Evolutionary conservation across 169 alveolate genomes (phyloP), one percentile per base, ranked within the genome.

Genomic region (Eimeria falciformis): DNA sequence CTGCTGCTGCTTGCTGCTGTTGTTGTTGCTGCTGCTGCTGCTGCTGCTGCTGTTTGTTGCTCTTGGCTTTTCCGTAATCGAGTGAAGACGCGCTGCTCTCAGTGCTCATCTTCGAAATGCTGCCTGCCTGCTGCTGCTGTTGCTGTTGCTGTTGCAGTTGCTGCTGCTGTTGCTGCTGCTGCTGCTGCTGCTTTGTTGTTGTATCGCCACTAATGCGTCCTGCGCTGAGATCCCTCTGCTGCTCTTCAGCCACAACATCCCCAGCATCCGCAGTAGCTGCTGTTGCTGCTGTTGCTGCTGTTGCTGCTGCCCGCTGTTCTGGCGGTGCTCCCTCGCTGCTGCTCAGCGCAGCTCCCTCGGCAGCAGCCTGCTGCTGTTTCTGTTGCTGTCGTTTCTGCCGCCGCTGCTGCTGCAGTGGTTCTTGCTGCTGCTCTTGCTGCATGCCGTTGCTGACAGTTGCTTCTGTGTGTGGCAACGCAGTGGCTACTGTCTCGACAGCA

Each of bases 241-340:
- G 71, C 25, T 58, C 71, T 58, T 7, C 73, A 23, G 73, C 29
- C 7, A 21, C 73, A 62, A 21, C 73, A 25, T 25, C 23, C 73
- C 29, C 29, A 5, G 73, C 73, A 5, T 18, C 79, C 9, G 53
- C 47, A 25, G 43, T 27, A 25, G 40, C 79, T 23, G 23, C 79
- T 68, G 79, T 21, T 68, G 79, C 47, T 23, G 79, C 47, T 68
- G 79, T 47, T 9, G 40, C 79, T 9, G 18, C 29, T 9, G 5
- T 68, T 68, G 79, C 4, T 68, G 53, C 53, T 68, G 43, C 47
- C 79, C 29, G 79, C 79, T 5, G 79, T n/a, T 14, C 53, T 68
- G 7, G 40, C 21, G 14, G 53, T 23, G 73, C 73, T 25, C 37
- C 73, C 11, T 11, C 23, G n/a, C 37, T 23, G 37, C 37, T 23